Conservation (phyloP, 768 basidiomycete genomes). For the Trametes cubensis region DNA sequence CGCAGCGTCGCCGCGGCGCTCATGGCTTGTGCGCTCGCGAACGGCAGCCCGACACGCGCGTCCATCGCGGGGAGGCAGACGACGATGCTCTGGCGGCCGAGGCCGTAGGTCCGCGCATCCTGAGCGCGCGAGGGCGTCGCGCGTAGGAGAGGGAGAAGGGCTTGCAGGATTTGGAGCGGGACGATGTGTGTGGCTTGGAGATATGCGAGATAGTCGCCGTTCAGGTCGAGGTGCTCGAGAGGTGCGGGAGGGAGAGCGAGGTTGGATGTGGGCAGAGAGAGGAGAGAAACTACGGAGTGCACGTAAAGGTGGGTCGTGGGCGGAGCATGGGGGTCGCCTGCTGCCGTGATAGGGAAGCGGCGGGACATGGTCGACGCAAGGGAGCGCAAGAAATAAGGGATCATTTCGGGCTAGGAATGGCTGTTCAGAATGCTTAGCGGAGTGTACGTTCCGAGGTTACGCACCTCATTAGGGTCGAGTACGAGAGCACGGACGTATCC, state of each 20-base stretch:
- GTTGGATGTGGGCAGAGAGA: constrained; percentile 52
- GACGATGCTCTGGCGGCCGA: constrained; percentile 53
- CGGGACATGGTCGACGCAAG: constrained; percentile 78
- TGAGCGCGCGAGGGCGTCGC: constrained; percentile 58
- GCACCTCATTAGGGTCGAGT: constrained; percentile 76
- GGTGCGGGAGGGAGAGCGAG: constrained; percentile 52
- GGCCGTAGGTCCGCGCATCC: constrained; percentile 51
- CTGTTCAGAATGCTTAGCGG: neutral
- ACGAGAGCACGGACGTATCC: constrained; percentile 84
- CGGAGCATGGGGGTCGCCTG: constrained; percentile 80
- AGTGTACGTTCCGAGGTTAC: constrained; percentile 17
- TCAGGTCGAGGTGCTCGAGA: constrained; percentile 69
- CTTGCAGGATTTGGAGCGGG: constrained; percentile 76
- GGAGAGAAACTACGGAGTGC: constrained; percentile 76
- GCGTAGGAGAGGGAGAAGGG: constrained; percentile 75
- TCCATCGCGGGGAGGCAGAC: constrained; percentile 76
- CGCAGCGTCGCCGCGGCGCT: constrained; percentile 72
- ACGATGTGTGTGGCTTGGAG: constrained; percentile 75
- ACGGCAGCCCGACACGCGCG: constrained; percentile 76
- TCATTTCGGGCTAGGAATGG: constrained; percentile 59
- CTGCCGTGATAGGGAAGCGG: constrained; percentile 74
- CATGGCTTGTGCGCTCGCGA: constrained; percentile 67
- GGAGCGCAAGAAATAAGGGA: constrained; percentile 79
- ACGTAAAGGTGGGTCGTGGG: constrained; percentile 69
- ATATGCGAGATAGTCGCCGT: constrained; percentile 66